These are phyloP conservation scores for Aspergillus pseudotamarii DNA, from an alignment of 2,329 filamentous ascomycete species.

Conservation along the genomic window DNA sequence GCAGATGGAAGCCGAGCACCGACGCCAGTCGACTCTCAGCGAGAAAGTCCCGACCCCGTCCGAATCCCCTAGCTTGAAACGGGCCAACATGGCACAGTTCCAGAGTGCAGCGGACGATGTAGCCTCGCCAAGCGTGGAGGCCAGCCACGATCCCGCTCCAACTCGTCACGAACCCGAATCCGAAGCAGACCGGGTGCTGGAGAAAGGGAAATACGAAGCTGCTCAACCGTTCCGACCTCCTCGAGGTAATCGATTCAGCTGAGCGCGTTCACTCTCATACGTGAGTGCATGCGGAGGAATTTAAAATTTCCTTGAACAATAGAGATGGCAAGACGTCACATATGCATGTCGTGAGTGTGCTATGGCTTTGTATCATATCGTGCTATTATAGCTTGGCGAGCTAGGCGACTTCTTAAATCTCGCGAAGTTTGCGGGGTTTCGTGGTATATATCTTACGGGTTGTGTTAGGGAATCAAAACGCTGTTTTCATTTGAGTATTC, in stretches of 20 bases:
- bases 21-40: constrained; percentile 30
- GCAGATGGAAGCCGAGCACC: constrained; percentile 39
- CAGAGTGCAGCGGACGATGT: constrained; percentile 48
- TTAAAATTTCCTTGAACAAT: background rate
- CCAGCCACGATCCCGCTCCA: constrained; percentile 77
- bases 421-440: background rate
- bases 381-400: background rate
- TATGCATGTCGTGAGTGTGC: background rate
- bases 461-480: background rate
- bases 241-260: constrained; percentile 75
- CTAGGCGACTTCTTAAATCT: background rate
- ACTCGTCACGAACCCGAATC: constrained; percentile 77
- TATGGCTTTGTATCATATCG: constrained; percentile 6
- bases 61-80: constrained; percentile 36
- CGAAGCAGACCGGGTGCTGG: constrained; percentile 65
- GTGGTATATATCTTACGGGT: background rate
- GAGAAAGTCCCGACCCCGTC: constrained; percentile 21
- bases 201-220: constrained; percentile 92
- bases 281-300: constrained; percentile 48
- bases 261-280: background rate
- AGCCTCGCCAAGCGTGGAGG: constrained; percentile 72
- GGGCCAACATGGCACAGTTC: constrained; percentile 36
- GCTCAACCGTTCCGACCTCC: constrained; percentile 71
- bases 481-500: background rate
- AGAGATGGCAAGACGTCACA: background rate